These are phyloP conservation scores for Chernovozyma aurita DNA, from an alignment of 1,139 yeast genomes.

Conservation along the genomic window DNA sequence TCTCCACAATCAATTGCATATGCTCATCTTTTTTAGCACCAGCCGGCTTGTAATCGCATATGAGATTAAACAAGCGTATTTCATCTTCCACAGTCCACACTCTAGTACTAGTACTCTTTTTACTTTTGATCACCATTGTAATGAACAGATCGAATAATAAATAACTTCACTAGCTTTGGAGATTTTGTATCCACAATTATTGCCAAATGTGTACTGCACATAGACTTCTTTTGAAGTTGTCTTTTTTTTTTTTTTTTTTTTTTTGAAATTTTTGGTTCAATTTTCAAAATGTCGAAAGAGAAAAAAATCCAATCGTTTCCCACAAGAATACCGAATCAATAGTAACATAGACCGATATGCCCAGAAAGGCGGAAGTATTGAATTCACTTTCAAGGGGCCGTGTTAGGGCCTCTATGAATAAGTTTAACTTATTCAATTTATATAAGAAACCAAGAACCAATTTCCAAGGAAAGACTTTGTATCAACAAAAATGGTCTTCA, in stretches of 20 bases:
- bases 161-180: too few species aligned
- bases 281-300: too few species aligned
- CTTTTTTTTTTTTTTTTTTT: too few species aligned
- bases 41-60: conserved; percentile 67
- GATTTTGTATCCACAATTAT: too few species aligned
- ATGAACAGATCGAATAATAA: too few species aligned
- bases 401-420: conserved; percentile 89
- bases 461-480: conserved; percentile 57
- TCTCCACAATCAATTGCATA: conserved; percentile 50
- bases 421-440: conserved; percentile 83
- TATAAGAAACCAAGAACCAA: conserved; percentile 59
- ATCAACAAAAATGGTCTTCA: conserved; percentile 88
- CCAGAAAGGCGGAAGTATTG: conserved; percentile 55
- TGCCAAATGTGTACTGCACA: too few species aligned
- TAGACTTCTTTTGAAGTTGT: too few species aligned
- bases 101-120: conserved; percentile 10
- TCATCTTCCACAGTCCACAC: conserved; percentile 65
- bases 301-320: too few species aligned
- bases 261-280: too few species aligned
- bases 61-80: conserved; percentile 56
- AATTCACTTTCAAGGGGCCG: conserved; percentile 65
- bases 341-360: too few species aligned
- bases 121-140: not conserved
- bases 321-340: too few species aligned
- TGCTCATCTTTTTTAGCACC: conserved; percentile 57